Conservation (phyloP, 1,139 yeast genomes). For the Hyphopichia buzzinii region DNA sequence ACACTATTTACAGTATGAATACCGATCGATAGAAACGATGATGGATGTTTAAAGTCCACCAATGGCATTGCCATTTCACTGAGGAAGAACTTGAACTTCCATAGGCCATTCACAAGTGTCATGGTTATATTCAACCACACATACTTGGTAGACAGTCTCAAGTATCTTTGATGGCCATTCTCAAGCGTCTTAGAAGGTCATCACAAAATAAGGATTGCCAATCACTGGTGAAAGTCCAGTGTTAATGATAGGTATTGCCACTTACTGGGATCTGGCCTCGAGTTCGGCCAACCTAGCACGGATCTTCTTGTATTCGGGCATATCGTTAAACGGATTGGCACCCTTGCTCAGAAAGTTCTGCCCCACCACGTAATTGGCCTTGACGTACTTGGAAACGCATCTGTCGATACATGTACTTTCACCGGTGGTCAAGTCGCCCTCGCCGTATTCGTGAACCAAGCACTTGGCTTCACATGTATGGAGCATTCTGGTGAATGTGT, state of each 20-base stretch:
- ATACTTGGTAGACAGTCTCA: no score
- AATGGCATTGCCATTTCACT: no score
- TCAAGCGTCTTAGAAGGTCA: no score
- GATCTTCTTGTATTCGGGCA: constrained; percentile 42
- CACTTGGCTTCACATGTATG: constrained; percentile 67
- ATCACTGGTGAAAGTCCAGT: no score
- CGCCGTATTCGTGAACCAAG: constrained; percentile 71
- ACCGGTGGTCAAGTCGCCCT: constrained; percentile 75
- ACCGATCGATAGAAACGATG: no score
- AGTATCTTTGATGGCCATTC: no score
- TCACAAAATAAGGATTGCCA: no score
- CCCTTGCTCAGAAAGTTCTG: constrained; percentile 30
- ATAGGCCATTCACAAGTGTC: no score
- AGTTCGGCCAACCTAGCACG: constrained; percentile 6
- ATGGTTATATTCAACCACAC: no score
- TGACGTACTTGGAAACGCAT: constrained; percentile 73
- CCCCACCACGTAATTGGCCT: constrained; percentile 64
- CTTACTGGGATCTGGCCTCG: not conserved
- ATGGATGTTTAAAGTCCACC: no score
- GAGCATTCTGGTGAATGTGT: constrained; percentile 62
- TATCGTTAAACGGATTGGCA: constrained; percentile 27
- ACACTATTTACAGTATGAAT: not conserved
- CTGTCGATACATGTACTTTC: constrained; percentile 74
- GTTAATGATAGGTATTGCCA: no score
- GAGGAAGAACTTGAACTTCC: no score